A percentile compares a stretch with the other conserved stretches of the same genome.
Conservation (phyloP, 192 early-diverging fungal genomes). For the Backusella macrospora region DNA sequence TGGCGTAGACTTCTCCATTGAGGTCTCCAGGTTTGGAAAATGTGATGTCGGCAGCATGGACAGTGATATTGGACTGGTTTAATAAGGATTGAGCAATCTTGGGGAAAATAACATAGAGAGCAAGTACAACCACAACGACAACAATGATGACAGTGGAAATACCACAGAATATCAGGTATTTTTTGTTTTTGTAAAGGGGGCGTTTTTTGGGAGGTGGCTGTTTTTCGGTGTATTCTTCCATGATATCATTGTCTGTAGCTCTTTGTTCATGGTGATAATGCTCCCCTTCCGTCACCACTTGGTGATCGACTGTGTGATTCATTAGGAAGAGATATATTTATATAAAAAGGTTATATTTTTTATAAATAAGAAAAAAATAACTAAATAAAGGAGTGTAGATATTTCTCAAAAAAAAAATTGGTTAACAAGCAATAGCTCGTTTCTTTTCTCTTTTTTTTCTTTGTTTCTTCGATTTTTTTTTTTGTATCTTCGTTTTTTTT, state of each 20-base stretch:
- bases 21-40: conserved; percentile 29
- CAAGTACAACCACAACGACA: conserved; percentile 49
- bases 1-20: background rate
- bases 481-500: too few relatives aligned
- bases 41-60: conserved; percentile 47
- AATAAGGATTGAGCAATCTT: conserved; percentile 51
- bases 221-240: conserved; percentile 49
- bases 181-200: conserved; percentile 51
- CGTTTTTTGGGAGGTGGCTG: conserved; percentile 38
- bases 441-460: too few relatives aligned
- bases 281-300: background rate
- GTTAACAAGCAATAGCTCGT: too few relatives aligned
- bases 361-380: background rate
- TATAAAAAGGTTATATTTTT: background rate
- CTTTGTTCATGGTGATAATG: conserved; percentile 9
- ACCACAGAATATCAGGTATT: conserved; percentile 56
- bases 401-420: too few relatives aligned
- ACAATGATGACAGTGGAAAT: conserved; percentile 47
- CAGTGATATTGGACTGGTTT: conserved; percentile 43
- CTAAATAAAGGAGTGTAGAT: background rate
- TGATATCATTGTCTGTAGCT: background rate
- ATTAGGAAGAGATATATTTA: too few relatives aligned
- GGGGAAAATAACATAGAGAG: conserved; percentile 56
- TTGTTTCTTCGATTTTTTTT: too few relatives aligned
- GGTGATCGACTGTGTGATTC: conserved; percentile 6